These are phyloP conservation scores for Chaetomium globosum DNA, from an alignment of 2,329 filamentous ascomycete species.

Conservation along the genomic window DNA sequence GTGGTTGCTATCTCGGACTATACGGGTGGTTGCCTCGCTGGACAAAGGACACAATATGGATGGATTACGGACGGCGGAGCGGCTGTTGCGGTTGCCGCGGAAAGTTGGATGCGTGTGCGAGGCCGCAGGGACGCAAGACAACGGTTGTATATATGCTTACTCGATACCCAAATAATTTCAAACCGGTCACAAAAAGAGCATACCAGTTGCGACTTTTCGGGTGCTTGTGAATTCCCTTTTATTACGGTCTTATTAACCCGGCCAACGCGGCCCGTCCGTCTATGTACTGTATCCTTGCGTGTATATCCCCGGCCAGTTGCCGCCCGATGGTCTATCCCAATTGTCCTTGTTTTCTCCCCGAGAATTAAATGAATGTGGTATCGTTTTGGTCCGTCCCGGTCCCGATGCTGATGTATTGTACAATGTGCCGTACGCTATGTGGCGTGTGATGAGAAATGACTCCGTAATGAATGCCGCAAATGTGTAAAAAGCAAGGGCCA, in stretches of 20 bases:
- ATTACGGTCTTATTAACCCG: conserved; percentile 10
- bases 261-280: conserved; percentile 8
- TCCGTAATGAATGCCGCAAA: conserved; percentile 15
- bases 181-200: not conserved
- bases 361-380: conserved; percentile 21
- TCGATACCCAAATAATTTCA: conserved; percentile 11
- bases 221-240: not conserved
- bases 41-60: not conserved
- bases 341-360: not conserved
- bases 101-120: not conserved
- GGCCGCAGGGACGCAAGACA: not conserved
- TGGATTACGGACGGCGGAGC: not conserved
- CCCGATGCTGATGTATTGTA: conserved; percentile 16
- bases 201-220: not conserved
- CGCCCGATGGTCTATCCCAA: conserved; percentile 20
- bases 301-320: not conserved
- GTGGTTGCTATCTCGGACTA: not conserved
- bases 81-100: not conserved
- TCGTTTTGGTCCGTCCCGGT: conserved; percentile 14
- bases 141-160: not conserved
- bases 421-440: conserved; percentile 14
- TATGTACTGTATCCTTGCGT: conserved; percentile 18
- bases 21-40: not conserved
- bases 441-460: conserved; percentile 10
- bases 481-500: not conserved